Conservation (phyloP, 2,329 filamentous ascomycete species). For the Paecilomyces sp. region DNA sequence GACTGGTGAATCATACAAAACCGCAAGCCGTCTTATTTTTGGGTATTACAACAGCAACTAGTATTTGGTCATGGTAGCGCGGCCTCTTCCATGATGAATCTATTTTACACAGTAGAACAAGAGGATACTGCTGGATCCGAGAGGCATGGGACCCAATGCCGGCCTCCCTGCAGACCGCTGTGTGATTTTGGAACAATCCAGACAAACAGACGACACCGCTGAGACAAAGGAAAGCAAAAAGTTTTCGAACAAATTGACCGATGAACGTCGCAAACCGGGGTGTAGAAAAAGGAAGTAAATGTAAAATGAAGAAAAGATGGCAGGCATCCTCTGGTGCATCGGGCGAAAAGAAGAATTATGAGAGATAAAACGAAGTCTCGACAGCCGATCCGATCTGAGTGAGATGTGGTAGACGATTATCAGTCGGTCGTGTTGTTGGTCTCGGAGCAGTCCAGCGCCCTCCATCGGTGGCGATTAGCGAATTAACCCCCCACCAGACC, state of each 20-base stretch:
- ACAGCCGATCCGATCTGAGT: neutral
- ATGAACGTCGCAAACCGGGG: neutral
- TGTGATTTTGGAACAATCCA: neutral
- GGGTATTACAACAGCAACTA: neutral
- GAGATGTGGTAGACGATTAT: neutral
- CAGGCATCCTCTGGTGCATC: neutral
- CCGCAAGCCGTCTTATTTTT: neutral
- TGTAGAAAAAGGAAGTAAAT: neutral
- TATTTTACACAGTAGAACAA: constrained; percentile 11
- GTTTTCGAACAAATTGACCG: neutral
- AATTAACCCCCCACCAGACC: neutral
- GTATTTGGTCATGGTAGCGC: neutral
- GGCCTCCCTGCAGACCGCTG: neutral
- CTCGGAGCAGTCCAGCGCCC: neutral
- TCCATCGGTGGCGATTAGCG: neutral
- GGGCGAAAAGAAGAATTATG: neutral
- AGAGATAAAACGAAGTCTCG: neutral
- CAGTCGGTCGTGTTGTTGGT: neutral
- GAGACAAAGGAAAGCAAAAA: neutral
- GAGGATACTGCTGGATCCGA: neutral
- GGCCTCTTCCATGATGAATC: constrained; percentile 3
- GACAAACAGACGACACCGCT: neutral
- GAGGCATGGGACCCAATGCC: neutral
- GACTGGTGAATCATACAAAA: neutral
- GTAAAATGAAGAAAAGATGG: neutral